Base-by-base conservation (phyloP, 495 filamentous ascomycete species). In the Penicillium verhagenii region DNA sequence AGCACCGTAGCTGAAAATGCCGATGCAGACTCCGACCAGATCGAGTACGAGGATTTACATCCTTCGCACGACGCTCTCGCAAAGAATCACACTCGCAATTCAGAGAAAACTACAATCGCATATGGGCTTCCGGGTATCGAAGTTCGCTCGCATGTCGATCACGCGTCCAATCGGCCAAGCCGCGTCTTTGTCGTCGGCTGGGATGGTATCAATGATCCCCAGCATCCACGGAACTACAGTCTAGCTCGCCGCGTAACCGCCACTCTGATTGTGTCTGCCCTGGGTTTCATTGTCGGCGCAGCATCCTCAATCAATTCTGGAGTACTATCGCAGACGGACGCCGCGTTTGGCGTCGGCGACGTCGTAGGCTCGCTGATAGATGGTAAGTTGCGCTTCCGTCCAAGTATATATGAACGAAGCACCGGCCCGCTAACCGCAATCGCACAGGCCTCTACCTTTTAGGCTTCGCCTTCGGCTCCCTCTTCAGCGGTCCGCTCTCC, bases 211-310 rank as follows among this genome's bases (percentile, higher is more conserved):
- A 65, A 81, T 47, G 83, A 86, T 56, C 69, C 75, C 0, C 63
- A 79, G 26, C 79, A 83, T 54, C 84, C 83, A 20, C 78, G 76
- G 25, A 85, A 86, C 58, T 86, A 75, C 72, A 69, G 65, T 21
- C 61, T 72, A 18, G 26, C 57, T 1, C 70, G 61, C 1, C 67
- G 76, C 3, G 53, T 77, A 9, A 53, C 64, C 6, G 72, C 81
- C 11, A 80, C 79, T 1, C 2, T 82, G 0, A 65, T 79, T 11
- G 80, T 87, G 16, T 80, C 80, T 1, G 46, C 69, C 1, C 77
- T 86, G 47, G 80, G 66, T 0, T 79, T 75, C 53, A 65, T 80
- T 1, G 79, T 83, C 3, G 73, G 74, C 1, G 64, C 77, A n/a
- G 77, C 82, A 0, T 80, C 77, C 6, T 73, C 78, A 4, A 78